A percentile compares a stretch with the other conserved stretches of the same genome.
Evolutionary conservation across 2,329 filamentous ascomycete species (phyloP).

Genomic region (Thermoascus crustaceus): DNA sequence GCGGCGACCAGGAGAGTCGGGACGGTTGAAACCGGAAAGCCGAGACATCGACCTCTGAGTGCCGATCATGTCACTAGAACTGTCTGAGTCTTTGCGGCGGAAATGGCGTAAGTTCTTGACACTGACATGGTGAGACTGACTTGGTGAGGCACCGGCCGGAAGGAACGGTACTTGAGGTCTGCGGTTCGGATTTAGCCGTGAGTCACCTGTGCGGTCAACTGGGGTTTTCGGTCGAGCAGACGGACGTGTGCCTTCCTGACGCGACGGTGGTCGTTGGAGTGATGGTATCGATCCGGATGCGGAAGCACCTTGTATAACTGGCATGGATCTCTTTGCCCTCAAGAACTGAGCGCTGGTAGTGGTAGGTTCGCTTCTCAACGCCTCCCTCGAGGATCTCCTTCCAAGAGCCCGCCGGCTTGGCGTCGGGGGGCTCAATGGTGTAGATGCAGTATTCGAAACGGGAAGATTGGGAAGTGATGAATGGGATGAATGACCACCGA

Average conservation of each 20-base stretch:
- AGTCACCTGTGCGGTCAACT: slow-evolving; percentile 48
- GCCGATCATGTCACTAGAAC: slow-evolving; percentile 43
- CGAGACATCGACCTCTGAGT: slow-evolving; percentile 35
- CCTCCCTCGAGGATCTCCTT: slow-evolving; percentile 27
- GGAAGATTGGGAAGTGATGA: slow-evolving; percentile 59
- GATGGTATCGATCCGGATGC: slow-evolving; percentile 21
- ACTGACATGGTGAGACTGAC: slow-evolving; percentile 69
- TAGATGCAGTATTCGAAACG: slow-evolving; percentile 52
- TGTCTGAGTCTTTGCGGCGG: slow-evolving; percentile 76
- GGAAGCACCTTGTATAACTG: slow-evolving; percentile 43
- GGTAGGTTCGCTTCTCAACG: slow-evolving; percentile 38
- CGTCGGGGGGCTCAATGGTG: slow-evolving; percentile 50
- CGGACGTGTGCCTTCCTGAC: slow-evolving; percentile 28
- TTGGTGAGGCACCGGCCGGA: slow-evolving; percentile 63
- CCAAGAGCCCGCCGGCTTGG: slow-evolving; percentile 55
- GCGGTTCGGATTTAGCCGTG: slow-evolving; percentile 36
- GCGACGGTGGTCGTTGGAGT: slow-evolving; percentile 31
- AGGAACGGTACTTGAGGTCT: slow-evolving; percentile 66
- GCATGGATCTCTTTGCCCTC: slow-evolving; percentile 54
- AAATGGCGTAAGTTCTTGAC: slow-evolving; percentile 63
- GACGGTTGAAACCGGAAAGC: slow-evolving; percentile 33
- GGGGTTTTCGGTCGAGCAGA: slow-evolving; percentile 60
- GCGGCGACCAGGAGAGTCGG: slow-evolving; percentile 43
- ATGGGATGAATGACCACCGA: slow-evolving; percentile 58
- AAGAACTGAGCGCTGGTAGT: slow-evolving; percentile 48